Evolutionary conservation across 257 asterid genomes (phyloP).

Genomic region (Anisodus tanguticus): DNA sequence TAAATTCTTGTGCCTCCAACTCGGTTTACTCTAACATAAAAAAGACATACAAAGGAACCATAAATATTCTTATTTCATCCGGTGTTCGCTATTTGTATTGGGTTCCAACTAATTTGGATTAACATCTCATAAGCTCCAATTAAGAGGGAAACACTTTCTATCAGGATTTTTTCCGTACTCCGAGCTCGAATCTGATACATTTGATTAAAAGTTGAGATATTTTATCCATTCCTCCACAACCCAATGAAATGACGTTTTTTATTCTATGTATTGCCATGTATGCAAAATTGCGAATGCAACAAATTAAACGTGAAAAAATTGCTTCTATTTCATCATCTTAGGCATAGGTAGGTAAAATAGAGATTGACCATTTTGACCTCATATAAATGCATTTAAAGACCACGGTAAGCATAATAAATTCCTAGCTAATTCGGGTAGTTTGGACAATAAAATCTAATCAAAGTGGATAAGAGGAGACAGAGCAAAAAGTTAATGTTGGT

Average conservation of each 20-base stretch:
- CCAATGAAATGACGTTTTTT: too few species aligned
- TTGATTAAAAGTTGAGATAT: too few species aligned
- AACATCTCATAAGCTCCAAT: too few species aligned
- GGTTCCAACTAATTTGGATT: too few species aligned
- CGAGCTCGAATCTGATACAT: too few species aligned
- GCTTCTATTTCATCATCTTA: too few species aligned
- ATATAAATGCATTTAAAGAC: slow-evolving; percentile 13
- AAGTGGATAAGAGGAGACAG: not conserved
- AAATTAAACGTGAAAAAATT: not conserved
- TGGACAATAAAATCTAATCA: slow-evolving; percentile 16
- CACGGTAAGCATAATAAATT: not conserved
- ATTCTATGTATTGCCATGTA: not conserved
- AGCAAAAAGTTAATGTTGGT: not conserved
- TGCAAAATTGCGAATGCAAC: not conserved
- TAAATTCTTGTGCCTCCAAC: not conserved
- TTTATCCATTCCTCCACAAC: too few species aligned
- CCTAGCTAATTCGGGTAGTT: not conserved
- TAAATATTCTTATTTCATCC: too few species aligned
- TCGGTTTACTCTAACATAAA: not conserved
- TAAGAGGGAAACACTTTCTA: too few species aligned
- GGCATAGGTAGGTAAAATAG: not conserved
- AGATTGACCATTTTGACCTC: not conserved
- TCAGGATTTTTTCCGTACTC: too few species aligned
- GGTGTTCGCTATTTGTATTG: too few species aligned
- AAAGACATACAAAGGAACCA: too few species aligned